Conservation (phyloP, 1,139 yeast genomes). For the Sugiyamaella sp. region DNA sequence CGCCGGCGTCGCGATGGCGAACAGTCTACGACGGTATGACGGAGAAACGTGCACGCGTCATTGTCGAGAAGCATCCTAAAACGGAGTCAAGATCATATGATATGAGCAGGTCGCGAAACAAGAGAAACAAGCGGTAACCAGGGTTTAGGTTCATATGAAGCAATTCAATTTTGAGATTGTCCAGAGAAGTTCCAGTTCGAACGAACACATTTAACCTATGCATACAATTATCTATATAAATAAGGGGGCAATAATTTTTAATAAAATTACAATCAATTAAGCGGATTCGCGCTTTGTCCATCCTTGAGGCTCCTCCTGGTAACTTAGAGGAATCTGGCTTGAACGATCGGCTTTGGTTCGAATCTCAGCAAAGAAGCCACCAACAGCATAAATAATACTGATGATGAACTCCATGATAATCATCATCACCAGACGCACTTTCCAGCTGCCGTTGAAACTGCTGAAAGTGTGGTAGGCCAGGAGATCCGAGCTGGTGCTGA, state of each 20-base stretch:
- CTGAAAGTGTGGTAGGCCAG: conserved; percentile 23
- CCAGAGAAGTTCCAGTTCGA: too few species aligned
- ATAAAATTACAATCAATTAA: background rate
- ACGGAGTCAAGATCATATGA: too few species aligned
- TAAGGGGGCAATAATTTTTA: background rate
- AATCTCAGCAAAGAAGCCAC: conserved; percentile 14
- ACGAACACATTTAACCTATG: too few species aligned
- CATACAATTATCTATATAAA: too few species aligned
- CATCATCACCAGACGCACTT: conserved; percentile 24
- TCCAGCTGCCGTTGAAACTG: conserved; percentile 27
- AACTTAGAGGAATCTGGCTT: background rate
- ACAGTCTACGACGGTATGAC: too few species aligned
- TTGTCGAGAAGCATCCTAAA: too few species aligned
- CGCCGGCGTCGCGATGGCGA: too few species aligned
- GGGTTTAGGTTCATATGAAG: too few species aligned
- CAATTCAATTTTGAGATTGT: too few species aligned
- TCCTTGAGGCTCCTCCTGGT: conserved; percentile 2
- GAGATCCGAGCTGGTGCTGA: conserved; percentile 12
- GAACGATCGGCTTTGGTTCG: conserved; percentile 18
- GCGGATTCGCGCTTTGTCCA: conserved; percentile 2
- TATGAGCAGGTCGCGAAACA: too few species aligned
- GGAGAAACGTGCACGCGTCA: too few species aligned
- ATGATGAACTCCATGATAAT: conserved; percentile 25
- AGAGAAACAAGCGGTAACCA: too few species aligned
- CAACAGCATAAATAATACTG: conserved; percentile 15